A percentile compares a stretch with the other conserved stretches of the same genome.
These are phyloP conservation scores for Besnoitia besnoiti DNA, from an alignment of 169 alveolate species.

Conservation along the genomic window DNA sequence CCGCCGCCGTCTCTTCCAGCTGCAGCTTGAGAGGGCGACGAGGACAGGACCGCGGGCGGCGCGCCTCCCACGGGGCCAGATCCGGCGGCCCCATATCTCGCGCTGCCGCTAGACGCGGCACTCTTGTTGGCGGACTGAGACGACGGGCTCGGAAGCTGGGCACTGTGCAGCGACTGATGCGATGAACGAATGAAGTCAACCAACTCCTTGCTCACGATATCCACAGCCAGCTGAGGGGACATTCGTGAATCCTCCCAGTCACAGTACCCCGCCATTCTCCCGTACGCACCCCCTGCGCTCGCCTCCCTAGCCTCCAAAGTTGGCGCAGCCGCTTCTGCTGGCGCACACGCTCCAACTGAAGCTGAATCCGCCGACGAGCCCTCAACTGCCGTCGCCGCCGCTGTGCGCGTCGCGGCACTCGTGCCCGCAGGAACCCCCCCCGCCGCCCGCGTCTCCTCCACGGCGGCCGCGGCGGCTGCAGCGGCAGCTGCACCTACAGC, in stretches of 20 bases:
- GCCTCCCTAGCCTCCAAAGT: neutral
- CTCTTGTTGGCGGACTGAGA: neutral
- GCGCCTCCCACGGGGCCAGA: neutral
- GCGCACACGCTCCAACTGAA: neutral
- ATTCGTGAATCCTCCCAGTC: conserved; percentile 27
- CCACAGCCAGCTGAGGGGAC: conserved; percentile 31
- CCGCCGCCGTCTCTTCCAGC: no score
- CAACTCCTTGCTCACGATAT: neutral
- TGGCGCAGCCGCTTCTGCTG: conserved; percentile 2
- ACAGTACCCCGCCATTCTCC: neutral
- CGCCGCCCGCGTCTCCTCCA: conserved; percentile 40
- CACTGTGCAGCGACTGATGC: conserved; percentile 26
- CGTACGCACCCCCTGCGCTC: conserved; percentile 1
- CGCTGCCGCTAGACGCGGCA: neutral
- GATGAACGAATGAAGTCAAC: conserved; percentile 15
- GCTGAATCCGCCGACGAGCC: neutral
- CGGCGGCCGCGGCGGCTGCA: conserved; percentile 36
- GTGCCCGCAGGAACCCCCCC: conserved; percentile 28
- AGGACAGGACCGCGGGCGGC: neutral
- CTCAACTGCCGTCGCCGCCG: conserved; percentile 28
- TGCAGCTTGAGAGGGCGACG: neutral
- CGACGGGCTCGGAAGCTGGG: neutral
- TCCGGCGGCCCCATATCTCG: neutral
- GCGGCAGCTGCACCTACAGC: conserved; percentile 48
- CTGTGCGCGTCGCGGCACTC: neutral